Percentiles rank a stretch among this genome's conserved stretches.
Conservation (phyloP, 371 early-diverging fungal genomes). For the Thermomucor indicae-seudaticae region DNA sequence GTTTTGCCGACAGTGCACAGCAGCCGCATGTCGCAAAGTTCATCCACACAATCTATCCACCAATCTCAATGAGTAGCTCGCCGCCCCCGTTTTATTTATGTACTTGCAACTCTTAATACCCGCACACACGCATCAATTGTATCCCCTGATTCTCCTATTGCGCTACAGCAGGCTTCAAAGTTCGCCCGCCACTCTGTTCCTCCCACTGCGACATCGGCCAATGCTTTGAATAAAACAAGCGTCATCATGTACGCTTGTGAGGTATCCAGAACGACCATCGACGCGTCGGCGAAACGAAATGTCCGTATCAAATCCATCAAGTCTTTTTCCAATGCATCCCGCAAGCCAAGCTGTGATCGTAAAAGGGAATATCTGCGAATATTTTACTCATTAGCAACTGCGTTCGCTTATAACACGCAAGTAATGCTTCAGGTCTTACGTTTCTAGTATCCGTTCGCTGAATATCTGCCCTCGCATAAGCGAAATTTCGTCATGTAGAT, state of each 20-base stretch:
- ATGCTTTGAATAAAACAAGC: slow-evolving; percentile 34
- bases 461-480: slow-evolving; percentile 42
- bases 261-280: slow-evolving; percentile 34
- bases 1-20: slow-evolving; percentile 1
- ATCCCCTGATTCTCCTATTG: slow-evolving; percentile 30
- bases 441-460: slow-evolving; percentile 44
- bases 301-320: slow-evolving; percentile 43
- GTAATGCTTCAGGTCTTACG: slow-evolving; percentile 24
- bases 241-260: slow-evolving; percentile 47
- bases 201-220: slow-evolving; percentile 18
- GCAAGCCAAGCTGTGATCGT: slow-evolving; percentile 30
- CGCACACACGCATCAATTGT: slow-evolving; percentile 43
- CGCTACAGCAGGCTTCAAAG: slow-evolving; percentile 33
- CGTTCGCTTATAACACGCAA: neutral
- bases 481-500: slow-evolving; percentile 17
- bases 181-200: slow-evolving; percentile 12
- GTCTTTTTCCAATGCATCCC: slow-evolving; percentile 32
- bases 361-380: slow-evolving; percentile 29
- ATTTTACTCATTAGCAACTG: neutral
- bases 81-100: slow-evolving; percentile 14
- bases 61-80: neutral
- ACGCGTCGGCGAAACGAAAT: slow-evolving; percentile 37
- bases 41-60: neutral
- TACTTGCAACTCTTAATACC: slow-evolving; percentile 35
- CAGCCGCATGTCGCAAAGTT: neutral